phyloP scores from a whole-genome alignment of 208 protist genomes.

The Trypanosomatidae sp. region DNA sequence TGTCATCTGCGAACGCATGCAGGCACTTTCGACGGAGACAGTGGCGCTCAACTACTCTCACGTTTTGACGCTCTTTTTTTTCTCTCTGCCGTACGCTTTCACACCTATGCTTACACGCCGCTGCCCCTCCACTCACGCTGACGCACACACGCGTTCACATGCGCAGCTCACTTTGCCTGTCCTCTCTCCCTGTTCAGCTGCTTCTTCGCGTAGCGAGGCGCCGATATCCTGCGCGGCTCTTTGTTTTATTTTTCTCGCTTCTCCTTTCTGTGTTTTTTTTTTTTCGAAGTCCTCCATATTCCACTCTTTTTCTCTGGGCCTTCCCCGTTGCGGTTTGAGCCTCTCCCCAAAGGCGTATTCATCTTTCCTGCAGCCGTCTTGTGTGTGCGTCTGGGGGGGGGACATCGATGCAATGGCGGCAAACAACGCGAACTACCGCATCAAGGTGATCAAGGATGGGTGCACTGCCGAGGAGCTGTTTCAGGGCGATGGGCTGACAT shows the following conservation, averaged over 20 bases:
- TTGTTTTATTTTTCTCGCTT: not conserved
- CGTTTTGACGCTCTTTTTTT: not conserved
- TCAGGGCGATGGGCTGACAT: conserved; percentile 83
- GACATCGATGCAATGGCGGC: conserved; percentile 17
- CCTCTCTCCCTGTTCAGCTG: conserved; percentile 15
- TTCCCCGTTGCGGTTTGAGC: not conserved
- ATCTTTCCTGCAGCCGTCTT: not conserved
- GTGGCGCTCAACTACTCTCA: not conserved
- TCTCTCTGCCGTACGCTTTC: not conserved
- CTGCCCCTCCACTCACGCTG: not conserved
- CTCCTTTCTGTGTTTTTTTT: conserved; percentile 17
- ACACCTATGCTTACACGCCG: not conserved
- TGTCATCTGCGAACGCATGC: not conserved
- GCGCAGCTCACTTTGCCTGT: conserved; percentile 3
- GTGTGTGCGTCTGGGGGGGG: not conserved
- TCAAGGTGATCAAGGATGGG: conserved; percentile 85
- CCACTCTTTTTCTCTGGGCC: not conserved
- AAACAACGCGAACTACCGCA: conserved; percentile 54
- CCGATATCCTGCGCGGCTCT: conserved; percentile 5
- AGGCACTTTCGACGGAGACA: not conserved
- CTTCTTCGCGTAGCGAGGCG: not conserved
- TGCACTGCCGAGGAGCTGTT: conserved; percentile 88
- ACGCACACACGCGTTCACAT: conserved; percentile 7
- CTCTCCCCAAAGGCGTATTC: conserved; percentile 1
- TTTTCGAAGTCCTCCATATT: not conserved